Percentiles rank a stretch among this genome's conserved stretches.
phyloP scores from a whole-genome alignment of 1,284 basidiomycete species.

The Wallemia hederae region DNA sequence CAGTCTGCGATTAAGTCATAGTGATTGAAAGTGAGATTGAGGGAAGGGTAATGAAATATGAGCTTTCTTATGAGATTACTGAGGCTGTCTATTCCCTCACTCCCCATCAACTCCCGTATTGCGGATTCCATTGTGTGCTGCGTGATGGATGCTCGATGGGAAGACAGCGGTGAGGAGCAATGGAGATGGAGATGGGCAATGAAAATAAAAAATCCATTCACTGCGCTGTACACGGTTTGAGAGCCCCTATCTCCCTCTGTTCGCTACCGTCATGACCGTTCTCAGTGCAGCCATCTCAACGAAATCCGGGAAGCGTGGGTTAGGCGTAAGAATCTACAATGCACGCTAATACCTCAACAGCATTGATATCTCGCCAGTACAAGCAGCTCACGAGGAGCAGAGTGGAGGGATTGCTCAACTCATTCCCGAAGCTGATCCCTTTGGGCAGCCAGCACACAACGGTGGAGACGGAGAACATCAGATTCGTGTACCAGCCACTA shows the following conservation, averaged over 20 bases:
- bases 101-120: background rate
- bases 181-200: too few relatives aligned
- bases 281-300: slow-evolving; percentile 80
- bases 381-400: slow-evolving; percentile 71
- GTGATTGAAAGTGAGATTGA: too few relatives aligned
- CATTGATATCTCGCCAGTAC: slow-evolving; percentile 88
- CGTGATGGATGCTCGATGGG: too few relatives aligned
- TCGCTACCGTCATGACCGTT: slow-evolving; percentile 40
- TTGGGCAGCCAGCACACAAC: slow-evolving; percentile 90
- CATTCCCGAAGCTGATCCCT: slow-evolving; percentile 95
- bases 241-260: too few relatives aligned
- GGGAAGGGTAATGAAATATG: background rate
- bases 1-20: too few relatives aligned
- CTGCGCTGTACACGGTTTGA: too few relatives aligned
- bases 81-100: too few relatives aligned
- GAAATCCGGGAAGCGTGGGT: slow-evolving; percentile 61
- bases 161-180: too few relatives aligned
- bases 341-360: slow-evolving; percentile 19
- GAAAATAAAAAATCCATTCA: too few relatives aligned
- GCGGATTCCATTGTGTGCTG: background rate
- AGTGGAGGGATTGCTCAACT: slow-evolving; percentile 79
- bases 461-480: slow-evolving; percentile 67
- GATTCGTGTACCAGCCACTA: slow-evolving; percentile 93
- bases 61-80: background rate
- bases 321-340: background rate